Percentiles rank a stretch among this genome's conserved stretches.
Evolutionary conservation across 345 rosid species (phyloP).

Genomic region (Rhizophora apiculata): DNA sequence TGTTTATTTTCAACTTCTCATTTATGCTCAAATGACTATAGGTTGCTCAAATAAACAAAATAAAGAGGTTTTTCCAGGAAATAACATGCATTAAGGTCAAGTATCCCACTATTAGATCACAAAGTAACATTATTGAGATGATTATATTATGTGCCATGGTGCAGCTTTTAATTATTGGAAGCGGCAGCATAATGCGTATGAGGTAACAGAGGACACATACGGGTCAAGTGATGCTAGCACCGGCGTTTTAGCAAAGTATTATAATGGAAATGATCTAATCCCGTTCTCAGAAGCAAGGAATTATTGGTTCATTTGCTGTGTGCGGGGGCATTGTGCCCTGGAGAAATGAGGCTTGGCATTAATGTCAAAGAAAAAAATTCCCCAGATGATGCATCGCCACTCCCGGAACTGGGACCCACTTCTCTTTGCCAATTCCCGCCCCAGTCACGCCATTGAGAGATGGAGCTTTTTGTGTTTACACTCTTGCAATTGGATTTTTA

Average conservation of each 20-base stretch:
- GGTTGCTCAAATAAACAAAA: no score
- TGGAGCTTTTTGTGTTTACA: constrained; percentile 9
- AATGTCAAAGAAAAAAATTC: constrained; percentile 20
- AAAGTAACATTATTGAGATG: no score
- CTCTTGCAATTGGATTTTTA: constrained; percentile 1
- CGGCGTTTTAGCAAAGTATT: constrained; percentile 42
- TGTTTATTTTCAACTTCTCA: background rate
- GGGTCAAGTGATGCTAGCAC: constrained; percentile 42
- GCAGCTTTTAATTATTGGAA: constrained; percentile 48
- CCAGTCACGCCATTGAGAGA: constrained; percentile 1
- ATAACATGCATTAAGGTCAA: no score
- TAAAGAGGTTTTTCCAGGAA: no score
- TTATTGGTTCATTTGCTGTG: constrained; percentile 51
- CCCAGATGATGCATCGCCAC: background rate
- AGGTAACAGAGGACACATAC: constrained; percentile 38
- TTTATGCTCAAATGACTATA: background rate
- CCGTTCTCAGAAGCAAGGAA: constrained; percentile 32
- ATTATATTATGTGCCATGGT: background rate
- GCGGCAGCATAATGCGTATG: constrained; percentile 44
- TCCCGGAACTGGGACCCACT: constrained; percentile 9
- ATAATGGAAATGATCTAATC: constrained; percentile 45
- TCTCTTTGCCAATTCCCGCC: constrained; percentile 13
- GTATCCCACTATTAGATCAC: no score
- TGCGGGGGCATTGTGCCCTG: constrained; percentile 54
- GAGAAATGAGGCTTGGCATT: constrained; percentile 52